Base-by-base conservation (phyloP, 805 yeast species). In the Scheffersomyces ergatensis region DNA sequence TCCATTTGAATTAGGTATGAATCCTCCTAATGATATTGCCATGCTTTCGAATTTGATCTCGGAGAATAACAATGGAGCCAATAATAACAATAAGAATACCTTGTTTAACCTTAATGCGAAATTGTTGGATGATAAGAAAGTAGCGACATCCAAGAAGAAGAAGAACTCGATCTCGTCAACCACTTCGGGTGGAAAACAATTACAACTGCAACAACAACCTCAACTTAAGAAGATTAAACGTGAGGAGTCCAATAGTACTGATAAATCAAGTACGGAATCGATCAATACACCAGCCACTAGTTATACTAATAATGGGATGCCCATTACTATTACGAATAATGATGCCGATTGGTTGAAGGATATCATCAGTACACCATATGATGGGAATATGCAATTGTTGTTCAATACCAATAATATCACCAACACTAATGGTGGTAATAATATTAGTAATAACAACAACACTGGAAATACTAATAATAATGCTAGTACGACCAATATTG, bases 311-410 rank as follows among this genome's bases (percentile, higher is more conserved):
- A 34, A 43, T 29, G 41, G 43, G 8, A 44, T 44, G 47, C 44
- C 47, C 21, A 42, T 44, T 12, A 36, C 23, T 29, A 35, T 40
- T 3, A 33, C 36, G n/a, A 40, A 36, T 35, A 46, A 46, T 38
- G 46, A 44, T 21, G 78, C 76, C 21, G 83, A 79, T 43, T 83
- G 92, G 90, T 63, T 85, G 13, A 73, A 79, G 24, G 89, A 83
- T 46, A 83, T 85, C 49, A 77, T 85, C 37, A 79, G 72, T 40
- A 78, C 86, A 1, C 86, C 89, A 5, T 73, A 77, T 46, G 85
- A 82, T 35, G 70, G 75, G 24, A 76, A 78, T 40, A 77, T 83
- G 32, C 41, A 41, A 18, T 24, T 26, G 13, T 5, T 19, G 9
- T 19, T 20, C 15, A 20, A 19, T 32, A 18, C 11, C n/a, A 20